Conservation (phyloP, 192 early-diverging fungal species). For the Coemansia javaensis region DNA sequence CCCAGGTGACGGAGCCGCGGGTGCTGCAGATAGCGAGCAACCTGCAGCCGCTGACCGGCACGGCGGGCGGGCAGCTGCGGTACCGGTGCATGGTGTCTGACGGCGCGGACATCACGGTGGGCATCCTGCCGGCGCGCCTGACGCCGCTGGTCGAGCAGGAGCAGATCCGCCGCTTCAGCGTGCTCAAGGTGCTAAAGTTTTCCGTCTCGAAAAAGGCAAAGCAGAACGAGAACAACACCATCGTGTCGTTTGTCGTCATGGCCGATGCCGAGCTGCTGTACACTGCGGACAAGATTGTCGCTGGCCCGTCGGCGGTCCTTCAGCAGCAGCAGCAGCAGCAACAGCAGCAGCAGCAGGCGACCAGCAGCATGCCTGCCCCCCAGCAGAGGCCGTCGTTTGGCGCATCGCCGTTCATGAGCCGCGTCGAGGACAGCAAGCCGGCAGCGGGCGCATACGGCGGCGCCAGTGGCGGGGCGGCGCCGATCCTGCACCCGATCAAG, state of each 20-base stretch:
- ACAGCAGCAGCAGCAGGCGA: constrained; percentile 44
- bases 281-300: no score
- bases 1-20: constrained; percentile 13
- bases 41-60: constrained; percentile 29
- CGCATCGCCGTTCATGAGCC: constrained; percentile 38
- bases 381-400: constrained; percentile 8
- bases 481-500: constrained; percentile 55
- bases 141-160: constrained; percentile 21
- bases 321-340: constrained; percentile 8
- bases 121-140: constrained; percentile 35
- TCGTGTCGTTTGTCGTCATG: constrained; percentile 33
- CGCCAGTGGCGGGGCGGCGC: constrained; percentile 12
- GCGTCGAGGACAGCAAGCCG: constrained; percentile 26
- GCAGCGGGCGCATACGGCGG: constrained; percentile 7
- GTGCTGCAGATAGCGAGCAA: constrained; percentile 31
- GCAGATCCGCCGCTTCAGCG: constrained; percentile 26
- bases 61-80: constrained; percentile 4
- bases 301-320: neutral
- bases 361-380: no score
- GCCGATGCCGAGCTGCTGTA: constrained; percentile 35
- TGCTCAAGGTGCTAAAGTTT: constrained; percentile 28
- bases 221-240: constrained; percentile 12
- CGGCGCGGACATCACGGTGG: constrained; percentile 29
- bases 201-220: constrained; percentile 28
- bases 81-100: constrained; percentile 50